Base-by-base conservation (phyloP, 805 yeast species). In the Wickerhamiella shivajii region DNA sequence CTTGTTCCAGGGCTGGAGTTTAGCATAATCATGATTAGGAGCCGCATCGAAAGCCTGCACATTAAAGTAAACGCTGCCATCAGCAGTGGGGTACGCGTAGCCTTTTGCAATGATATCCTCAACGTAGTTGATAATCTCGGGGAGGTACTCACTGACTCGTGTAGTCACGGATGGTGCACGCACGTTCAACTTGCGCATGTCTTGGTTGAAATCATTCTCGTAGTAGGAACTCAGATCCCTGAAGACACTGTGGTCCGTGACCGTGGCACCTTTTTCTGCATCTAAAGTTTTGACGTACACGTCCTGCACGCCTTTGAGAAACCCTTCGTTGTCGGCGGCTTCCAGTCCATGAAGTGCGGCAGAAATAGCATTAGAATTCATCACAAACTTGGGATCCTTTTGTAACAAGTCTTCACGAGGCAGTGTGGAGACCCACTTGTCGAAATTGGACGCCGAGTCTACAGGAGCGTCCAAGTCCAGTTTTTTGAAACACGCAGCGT, bases 1-100 rank as follows among this genome's bases (percentile, higher is more conserved):
- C 57, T 83, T 81, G 52, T 85, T 90, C 97, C 97, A 87, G 13
- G 98, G 98, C 60, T 90, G 97, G 49, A 85, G 71, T 57, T 90
- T 90, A 24, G 97, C 97, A 55, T 90, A 90, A 38, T 67, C 76
- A 52, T 90, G 98, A 28, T 66, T 58, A 6, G 72, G 70, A 34
- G 66, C 63, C 23, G 59, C 59, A 46, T 90, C 97, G 53, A 87
- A 90, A 31, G 71, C 69, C 6, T 61, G 68, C 9, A 96, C 85
- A 57, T 90, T 92, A 54, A 90, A 90, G 57, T 90, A 90, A n/a
- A 90, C 98, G 7, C 93, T 78, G 0, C 96, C 97, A 50, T 85
- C 95, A 4, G 55, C 57, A 2, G 94, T 74, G 3, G 71, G 60
- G 51, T 85, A 85, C 2, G 87, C 98, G 55, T 66, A 87, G 1